Conservation (phyloP, 305 asterid genomes). For the Fraxinus sp. region DNA sequence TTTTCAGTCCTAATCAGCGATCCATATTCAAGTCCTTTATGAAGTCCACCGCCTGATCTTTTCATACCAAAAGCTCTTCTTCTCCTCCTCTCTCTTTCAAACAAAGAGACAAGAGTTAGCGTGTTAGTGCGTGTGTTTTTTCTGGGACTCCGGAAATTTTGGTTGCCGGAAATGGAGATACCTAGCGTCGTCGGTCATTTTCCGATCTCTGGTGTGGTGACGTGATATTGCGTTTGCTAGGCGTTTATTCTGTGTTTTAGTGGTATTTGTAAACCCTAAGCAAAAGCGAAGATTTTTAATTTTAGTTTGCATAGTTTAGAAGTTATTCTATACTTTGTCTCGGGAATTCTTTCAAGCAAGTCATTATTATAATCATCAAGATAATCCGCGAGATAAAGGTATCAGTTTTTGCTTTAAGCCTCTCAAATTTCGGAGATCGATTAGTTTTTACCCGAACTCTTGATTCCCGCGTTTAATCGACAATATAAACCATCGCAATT, state of each 20-base stretch:
- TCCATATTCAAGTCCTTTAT: slow-evolving; percentile 7
- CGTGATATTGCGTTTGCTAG: slow-evolving; percentile 13
- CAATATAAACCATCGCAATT: background rate
- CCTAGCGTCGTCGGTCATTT: slow-evolving; percentile 29
- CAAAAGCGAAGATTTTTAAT: slow-evolving; percentile 23
- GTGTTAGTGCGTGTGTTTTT: slow-evolving; percentile 16
- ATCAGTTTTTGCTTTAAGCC: slow-evolving; percentile 25
- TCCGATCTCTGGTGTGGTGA: slow-evolving; percentile 35
- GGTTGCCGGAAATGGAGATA: slow-evolving; percentile 38
- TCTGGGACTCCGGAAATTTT: background rate
- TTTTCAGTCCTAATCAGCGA: slow-evolving; percentile 35
- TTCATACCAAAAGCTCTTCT: slow-evolving; percentile 33
- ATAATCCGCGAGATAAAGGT: slow-evolving; percentile 24
- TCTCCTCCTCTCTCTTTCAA: background rate
- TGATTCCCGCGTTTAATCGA: slow-evolving; percentile 10
- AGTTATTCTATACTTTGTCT: slow-evolving; percentile 55
- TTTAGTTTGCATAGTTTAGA: slow-evolving; percentile 36
- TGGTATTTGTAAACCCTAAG: slow-evolving; percentile 29
- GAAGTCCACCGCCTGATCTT: slow-evolving; percentile 25
- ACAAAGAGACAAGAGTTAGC: slow-evolving; percentile 17
- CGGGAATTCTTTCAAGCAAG: slow-evolving; percentile 28
- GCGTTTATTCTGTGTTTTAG: background rate
- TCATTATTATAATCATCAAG: slow-evolving; percentile 20
- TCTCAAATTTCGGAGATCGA: slow-evolving; percentile 27
- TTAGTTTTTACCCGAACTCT: slow-evolving; percentile 21